Base-by-base conservation (phyloP, 2,329 filamentous ascomycete species). In the Bipolaris oryzae region DNA sequence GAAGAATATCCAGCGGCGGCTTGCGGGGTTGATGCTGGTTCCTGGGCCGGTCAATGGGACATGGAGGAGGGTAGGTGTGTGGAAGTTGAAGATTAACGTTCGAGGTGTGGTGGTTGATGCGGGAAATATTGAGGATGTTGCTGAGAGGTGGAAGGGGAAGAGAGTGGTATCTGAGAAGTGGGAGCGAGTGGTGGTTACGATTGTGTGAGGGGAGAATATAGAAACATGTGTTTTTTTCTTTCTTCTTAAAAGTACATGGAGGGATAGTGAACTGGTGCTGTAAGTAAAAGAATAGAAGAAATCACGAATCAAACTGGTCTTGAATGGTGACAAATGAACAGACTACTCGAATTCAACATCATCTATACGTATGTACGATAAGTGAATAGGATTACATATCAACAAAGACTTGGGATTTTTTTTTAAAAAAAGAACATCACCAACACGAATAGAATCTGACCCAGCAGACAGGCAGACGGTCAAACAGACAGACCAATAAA, bases 21-120 rank as follows among this genome's bases (percentile, higher is more conserved):
- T 61, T 15, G 43, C 18, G 3, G 59, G 59, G 1, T 1, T 61
- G 6, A 31, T 59, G n/a, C 13, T 59, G 10, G 23, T 46, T 3
- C 59, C 45, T 1, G 50, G 7, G 3, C 9, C 10, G 9, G 7
- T 31, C 13, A 11, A 10, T 3, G 55, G 41, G 3, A 43, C 46
- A 5, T 61, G 59, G 59, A 46, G 5, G 23, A 33, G 59, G 3
- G 34, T 57, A 1, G 59, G 56, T 5, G 55, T 42, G 7, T 61
- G 59, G 55, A 56, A 54, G 28, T 25, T 61, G 9, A 39, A 18
- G 1, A 13, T 61, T 2, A 39, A 33, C 18, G 34, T 53, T 1
- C 7, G 1, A 2, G 42, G 21, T 10, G 43, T 61, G 3, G 3
- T 15, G 0, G 49, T 56, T 5, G 51, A 58, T 5, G 55, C 51